phyloP scores from a whole-genome alignment of 768 basidiomycete genomes.

The Lentinula guzmanii region DNA sequence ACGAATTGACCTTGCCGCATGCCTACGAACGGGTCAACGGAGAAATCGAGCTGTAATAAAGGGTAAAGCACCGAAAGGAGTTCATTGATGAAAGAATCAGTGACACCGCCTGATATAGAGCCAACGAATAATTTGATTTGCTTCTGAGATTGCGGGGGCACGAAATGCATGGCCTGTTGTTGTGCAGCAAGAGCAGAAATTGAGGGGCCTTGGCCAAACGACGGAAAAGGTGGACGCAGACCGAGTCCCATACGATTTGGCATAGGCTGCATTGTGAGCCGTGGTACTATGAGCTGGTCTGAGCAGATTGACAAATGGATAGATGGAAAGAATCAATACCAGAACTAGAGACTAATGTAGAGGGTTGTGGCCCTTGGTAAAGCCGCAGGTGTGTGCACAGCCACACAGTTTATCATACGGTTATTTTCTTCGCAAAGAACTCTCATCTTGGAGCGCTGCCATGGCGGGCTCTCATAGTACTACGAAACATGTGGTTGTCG shows the following conservation, averaged over 20 bases:
- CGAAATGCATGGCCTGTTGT: constrained; percentile 65
- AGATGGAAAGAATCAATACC: background rate
- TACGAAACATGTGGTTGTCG: background rate
- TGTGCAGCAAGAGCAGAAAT: constrained; percentile 87
- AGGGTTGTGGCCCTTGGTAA: background rate
- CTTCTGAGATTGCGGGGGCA: constrained; percentile 64
- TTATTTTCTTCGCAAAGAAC: background rate
- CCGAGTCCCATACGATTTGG: constrained; percentile 82
- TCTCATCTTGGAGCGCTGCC: background rate
- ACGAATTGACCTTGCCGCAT: constrained; percentile 83
- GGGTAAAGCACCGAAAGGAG: constrained; percentile 57
- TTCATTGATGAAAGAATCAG: constrained; percentile 72
- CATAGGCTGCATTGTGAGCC: constrained; percentile 53
- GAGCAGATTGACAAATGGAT: background rate
- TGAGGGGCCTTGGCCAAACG: constrained; percentile 89
- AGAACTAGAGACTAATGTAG: background rate
- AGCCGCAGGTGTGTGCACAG: background rate
- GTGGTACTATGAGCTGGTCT: background rate
- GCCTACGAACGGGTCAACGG: constrained; percentile 42
- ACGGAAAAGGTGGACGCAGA: constrained; percentile 81
- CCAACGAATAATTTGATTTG: constrained; percentile 84
- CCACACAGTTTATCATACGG: background rate
- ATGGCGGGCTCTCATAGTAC: constrained; percentile 4
- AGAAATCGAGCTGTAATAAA: background rate
- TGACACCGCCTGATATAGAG: constrained; percentile 90